phyloP scores from a whole-genome alignment of 164 flowering plant genomes.

The Hamamelis virginiana region DNA sequence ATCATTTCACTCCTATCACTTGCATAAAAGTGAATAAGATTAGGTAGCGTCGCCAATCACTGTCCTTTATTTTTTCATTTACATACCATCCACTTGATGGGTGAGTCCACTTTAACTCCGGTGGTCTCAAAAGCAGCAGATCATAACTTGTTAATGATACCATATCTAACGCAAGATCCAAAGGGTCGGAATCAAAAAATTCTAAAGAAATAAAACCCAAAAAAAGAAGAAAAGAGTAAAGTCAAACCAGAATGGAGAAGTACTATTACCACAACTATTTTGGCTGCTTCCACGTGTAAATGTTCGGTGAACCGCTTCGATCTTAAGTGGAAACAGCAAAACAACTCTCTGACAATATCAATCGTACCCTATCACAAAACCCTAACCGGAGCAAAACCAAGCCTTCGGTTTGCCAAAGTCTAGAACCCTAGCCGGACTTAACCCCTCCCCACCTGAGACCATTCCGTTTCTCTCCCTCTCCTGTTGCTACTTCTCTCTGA shows the following conservation, averaged over 20 bases:
- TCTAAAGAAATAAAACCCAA: background rate
- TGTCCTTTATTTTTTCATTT: too few relatives aligned
- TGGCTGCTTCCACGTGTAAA: background rate
- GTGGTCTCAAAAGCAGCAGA: background rate
- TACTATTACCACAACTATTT: background rate
- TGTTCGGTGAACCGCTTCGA: background rate
- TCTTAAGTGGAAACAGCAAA: background rate
- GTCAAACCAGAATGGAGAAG: background rate
- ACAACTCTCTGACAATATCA: background rate
- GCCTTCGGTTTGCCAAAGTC: background rate
- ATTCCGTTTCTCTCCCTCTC: background rate
- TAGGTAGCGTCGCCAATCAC: too few relatives aligned
- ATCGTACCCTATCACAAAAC: conserved; percentile 8
- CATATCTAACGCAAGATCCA: background rate
- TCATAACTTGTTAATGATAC: too few relatives aligned
- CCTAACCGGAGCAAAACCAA: conserved; percentile 22
- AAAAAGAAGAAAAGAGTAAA: too few relatives aligned
- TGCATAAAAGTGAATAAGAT: too few relatives aligned
- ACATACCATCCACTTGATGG: too few relatives aligned
- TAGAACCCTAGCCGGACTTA: background rate
- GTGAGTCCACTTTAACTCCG: too few relatives aligned
- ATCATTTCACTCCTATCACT: too few relatives aligned
- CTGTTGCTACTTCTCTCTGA: background rate
- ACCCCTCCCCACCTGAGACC: background rate
- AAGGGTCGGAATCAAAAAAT: background rate